Percentiles rank a stretch among this genome's conserved stretches.
Conservation (phyloP, 2,329 filamentous ascomycete species). For the Talaromyces sp. region DNA sequence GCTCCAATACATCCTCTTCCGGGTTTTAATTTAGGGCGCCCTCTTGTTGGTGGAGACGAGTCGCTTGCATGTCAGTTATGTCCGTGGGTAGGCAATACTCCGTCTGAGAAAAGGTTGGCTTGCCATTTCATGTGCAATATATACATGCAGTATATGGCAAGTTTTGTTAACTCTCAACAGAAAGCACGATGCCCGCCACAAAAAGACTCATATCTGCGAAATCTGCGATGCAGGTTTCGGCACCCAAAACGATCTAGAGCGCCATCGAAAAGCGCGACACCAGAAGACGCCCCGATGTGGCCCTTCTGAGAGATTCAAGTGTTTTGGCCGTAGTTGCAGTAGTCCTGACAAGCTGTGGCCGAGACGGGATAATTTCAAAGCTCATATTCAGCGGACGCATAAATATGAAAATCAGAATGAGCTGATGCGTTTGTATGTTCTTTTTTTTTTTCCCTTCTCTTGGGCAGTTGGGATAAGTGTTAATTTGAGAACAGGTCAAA, state of each 20-base stretch:
- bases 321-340: slow-evolving; percentile 53
- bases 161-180: slow-evolving; percentile 41
- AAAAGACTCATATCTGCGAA: slow-evolving; percentile 62
- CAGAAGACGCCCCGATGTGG: slow-evolving; percentile 42
- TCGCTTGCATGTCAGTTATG: slow-evolving; percentile 41
- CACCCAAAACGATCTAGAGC: slow-evolving; percentile 74
- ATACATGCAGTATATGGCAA: neutral
- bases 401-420: slow-evolving; percentile 38
- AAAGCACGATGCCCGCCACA: slow-evolving; percentile 70
- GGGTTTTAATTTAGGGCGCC: neutral
- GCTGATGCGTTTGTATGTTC: slow-evolving; percentile 44
- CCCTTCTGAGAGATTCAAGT: slow-evolving; percentile 54
- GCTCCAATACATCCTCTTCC: neutral
- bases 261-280: slow-evolving; percentile 73
- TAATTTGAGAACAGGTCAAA: slow-evolving; percentile 13
- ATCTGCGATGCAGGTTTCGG: slow-evolving; percentile 68
- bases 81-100: slow-evolving; percentile 44
- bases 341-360: slow-evolving; percentile 69
- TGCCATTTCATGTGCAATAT: neutral
- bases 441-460: too few relatives aligned
- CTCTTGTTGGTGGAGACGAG: neutral
- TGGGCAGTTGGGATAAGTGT: neutral
- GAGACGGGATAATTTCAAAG: slow-evolving; percentile 79
- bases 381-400: slow-evolving; percentile 71
- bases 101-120: slow-evolving; percentile 37